Base-by-base conservation (phyloP, 805 yeast genomes). In the Naumovozyma baii region DNA sequence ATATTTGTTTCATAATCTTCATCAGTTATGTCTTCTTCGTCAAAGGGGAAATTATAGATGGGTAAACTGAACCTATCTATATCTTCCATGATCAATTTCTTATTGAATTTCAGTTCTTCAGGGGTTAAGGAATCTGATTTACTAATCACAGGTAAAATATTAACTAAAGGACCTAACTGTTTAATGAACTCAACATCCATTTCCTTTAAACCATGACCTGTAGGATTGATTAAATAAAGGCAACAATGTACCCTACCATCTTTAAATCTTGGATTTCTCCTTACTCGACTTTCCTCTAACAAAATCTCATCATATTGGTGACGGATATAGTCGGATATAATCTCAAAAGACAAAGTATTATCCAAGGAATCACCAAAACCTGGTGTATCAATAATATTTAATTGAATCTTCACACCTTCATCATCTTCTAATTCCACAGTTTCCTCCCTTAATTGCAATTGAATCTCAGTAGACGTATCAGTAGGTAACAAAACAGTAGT, bases 121-220 rank as follows among this genome's bases (percentile, higher is more conserved):
- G 74, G 79, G 9, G 94, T 82, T 51, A 87, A 69, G 15, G 94
- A 79, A 62, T 87, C 96, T 16, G 92, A 74, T 63, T 87, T 87
- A 54, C 88, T 77, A 51, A 87, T 77, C 39, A 87, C 76, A 13
- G 96, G 96, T 43, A 87, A 77, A 56, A 87, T 74, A 57, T 87
- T 87, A 42, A 81, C 94, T 52, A 84, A 76, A 39, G 78, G 76
- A 46, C 86, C 86, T 43, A 88, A 71, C 55, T 76, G 74, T 57
- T 76, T 80, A 80, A 87, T 79, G 52, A 86, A 73, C 50, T 74
- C 78, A 44, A 88, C 75, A 62, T 85, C 95, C 54, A 83, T 69
- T 41, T 86, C 76, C 54, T 75, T 78, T 55, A 83, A 67, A 3
- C 87, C 83, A 64, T 83, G 94, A 17, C 92, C 90, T 5, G 92